These are phyloP conservation scores for Astrephomene gubernaculifera DNA, from an alignment of 139 green algal genomes.

Conservation along the genomic window DNA sequence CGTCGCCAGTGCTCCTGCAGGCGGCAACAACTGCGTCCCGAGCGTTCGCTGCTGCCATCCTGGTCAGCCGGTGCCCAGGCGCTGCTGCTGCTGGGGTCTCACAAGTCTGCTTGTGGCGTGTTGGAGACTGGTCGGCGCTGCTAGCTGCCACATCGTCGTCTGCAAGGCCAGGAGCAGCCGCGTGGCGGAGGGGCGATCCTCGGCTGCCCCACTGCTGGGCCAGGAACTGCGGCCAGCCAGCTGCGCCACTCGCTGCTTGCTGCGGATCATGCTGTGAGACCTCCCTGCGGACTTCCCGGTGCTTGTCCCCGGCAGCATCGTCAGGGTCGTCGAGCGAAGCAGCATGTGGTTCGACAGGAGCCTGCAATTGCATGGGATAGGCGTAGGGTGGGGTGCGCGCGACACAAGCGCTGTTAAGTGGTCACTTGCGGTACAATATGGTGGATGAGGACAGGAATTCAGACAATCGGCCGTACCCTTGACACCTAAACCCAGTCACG, in stretches of 20 bases:
- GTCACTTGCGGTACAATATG: neutral
- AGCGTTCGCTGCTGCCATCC: neutral
- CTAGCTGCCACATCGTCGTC: neutral
- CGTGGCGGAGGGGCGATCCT: neutral
- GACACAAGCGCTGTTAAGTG: neutral
- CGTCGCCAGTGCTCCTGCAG: neutral
- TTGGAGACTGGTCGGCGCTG: conserved; percentile 12
- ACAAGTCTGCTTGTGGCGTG: neutral
- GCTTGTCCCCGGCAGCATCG: neutral
- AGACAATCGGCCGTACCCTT: neutral
- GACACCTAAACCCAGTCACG: neutral
- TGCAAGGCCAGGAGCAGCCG: neutral
- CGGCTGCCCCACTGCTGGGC: neutral
- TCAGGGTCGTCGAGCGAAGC: conserved; percentile 12
- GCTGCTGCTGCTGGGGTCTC: neutral
- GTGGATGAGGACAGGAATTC: neutral
- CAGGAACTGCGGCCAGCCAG: neutral
- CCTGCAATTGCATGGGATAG: neutral
- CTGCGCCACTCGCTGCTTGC: no score
- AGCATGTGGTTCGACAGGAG: neutral
- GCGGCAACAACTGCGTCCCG: neutral
- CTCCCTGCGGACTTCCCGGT: neutral
- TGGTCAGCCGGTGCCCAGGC: neutral
- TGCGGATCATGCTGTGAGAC: no score
- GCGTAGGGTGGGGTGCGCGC: neutral